These are phyloP conservation scores for Colletotrichum spaethianum DNA, from an alignment of 2,329 filamentous ascomycete genomes.

Conservation along the genomic window DNA sequence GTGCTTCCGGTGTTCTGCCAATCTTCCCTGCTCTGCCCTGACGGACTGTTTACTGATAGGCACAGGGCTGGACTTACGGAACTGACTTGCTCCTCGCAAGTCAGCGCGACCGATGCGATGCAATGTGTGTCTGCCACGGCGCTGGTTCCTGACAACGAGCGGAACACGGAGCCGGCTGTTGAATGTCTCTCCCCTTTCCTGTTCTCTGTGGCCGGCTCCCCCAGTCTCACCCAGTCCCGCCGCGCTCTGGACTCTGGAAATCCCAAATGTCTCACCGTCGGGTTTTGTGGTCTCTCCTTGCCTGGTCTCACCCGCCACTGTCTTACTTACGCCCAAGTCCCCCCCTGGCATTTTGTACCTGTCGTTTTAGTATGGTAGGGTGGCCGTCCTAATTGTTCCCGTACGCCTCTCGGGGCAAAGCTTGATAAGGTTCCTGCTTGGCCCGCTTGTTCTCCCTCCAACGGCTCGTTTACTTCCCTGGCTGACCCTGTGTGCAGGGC, in stretches of 20 bases:
- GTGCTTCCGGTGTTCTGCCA: slow-evolving; percentile 3
- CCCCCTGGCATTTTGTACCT: not conserved
- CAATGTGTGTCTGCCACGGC: slow-evolving; percentile 7
- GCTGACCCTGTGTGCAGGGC: slow-evolving; percentile 11
- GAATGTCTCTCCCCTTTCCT: not conserved
- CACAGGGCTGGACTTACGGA: slow-evolving; percentile 12
- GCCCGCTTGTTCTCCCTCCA: slow-evolving; percentile 11
- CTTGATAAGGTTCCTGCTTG: not conserved
- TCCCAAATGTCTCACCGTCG: slow-evolving; percentile 9
- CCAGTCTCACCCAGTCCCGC: slow-evolving; percentile 6
- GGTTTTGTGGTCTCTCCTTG: not conserved
- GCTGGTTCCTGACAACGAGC: slow-evolving; percentile 23
- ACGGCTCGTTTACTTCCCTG: slow-evolving; percentile 9
- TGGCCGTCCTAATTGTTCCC: not conserved
- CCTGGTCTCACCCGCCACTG: slow-evolving; percentile 6
- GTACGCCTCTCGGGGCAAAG: not conserved
- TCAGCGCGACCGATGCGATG: slow-evolving; percentile 28
- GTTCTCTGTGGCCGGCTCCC: not conserved
- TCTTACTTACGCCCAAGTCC: not conserved
- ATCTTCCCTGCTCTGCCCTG: slow-evolving; percentile 16
- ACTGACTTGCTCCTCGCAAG: not conserved
- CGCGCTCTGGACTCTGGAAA: slow-evolving; percentile 2
- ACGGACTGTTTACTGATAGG: not conserved
- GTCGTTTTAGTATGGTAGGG: not conserved
- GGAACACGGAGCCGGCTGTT: slow-evolving; percentile 3